Conservation (phyloP, 2,329 filamentous ascomycete species). For the Tolypocladium guangdongense region DNA sequence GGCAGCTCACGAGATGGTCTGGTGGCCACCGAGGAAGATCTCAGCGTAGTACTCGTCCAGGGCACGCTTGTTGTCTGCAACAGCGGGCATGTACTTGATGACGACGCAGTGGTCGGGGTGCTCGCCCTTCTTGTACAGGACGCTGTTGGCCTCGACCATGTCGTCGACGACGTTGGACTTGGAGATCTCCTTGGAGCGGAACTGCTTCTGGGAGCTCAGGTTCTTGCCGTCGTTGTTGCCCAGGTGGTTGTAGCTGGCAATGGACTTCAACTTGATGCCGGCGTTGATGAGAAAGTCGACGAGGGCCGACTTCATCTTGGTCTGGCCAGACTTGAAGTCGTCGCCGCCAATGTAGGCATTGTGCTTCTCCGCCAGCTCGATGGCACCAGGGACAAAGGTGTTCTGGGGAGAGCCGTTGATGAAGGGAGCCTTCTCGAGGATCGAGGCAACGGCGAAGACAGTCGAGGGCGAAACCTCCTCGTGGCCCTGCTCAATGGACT, state of each 20-base stretch:
- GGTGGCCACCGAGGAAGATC: conserved; percentile 97
- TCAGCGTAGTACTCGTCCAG: conserved; percentile 98
- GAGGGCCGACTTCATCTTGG: conserved; percentile 99
- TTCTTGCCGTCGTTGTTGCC: conserved; percentile 99
- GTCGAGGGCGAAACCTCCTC: conserved; percentile 91
- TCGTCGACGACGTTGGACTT: conserved; percentile 99
- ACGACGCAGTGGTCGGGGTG: conserved; percentile 97
- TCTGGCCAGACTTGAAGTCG: conserved; percentile 99
- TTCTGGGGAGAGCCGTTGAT: conserved; percentile 99
- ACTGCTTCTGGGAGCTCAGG: conserved; percentile 92
- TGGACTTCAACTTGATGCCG: conserved; percentile 96
- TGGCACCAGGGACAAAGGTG: conserved; percentile 90
- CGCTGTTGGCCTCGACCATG: conserved; percentile 92
- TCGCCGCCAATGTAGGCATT: conserved; percentile 90
- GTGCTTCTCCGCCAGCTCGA: conserved; percentile 80
- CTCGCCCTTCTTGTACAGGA: conserved; percentile 85
- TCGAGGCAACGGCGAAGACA: conserved; percentile 88
- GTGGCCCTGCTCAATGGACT: conserved; percentile 77
- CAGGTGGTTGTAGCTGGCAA: conserved; percentile 98
- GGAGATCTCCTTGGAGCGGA: conserved; percentile 99
- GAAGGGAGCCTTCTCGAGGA: conserved; percentile 82
- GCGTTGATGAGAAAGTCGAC: conserved; percentile 98
- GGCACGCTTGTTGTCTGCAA: conserved; percentile 97
- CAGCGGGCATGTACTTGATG: conserved; percentile 99
- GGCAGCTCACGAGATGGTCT: conserved; percentile 69